Conservation (phyloP, 2,329 filamentous ascomycete genomes). For the Penicillium freii region DNA sequence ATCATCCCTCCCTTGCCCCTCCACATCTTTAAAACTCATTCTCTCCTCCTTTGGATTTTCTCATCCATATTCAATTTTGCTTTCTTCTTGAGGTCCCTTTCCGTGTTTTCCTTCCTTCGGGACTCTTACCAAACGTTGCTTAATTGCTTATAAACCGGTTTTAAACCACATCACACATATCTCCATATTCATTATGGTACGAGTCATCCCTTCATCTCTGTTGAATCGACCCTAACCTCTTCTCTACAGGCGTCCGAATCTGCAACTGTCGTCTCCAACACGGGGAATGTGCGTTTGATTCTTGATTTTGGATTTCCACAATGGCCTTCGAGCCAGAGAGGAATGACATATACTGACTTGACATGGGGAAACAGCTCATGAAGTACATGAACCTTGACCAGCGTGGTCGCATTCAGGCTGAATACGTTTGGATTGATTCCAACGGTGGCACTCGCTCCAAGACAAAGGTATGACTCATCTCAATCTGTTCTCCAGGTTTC, state of each 20-base stretch:
- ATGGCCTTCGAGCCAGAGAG: conserved; percentile 31
- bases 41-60: conserved; percentile 25
- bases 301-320: conserved; percentile 31
- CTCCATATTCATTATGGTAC: conserved; percentile 32
- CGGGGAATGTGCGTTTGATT: conserved; percentile 46
- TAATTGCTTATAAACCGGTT: conserved; percentile 12
- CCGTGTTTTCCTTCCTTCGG: conserved; percentile 16
- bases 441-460: conserved; percentile 84
- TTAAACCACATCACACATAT: conserved; percentile 12
- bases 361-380: conserved; percentile 62
- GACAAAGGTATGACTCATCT: conserved; percentile 72
- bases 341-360: conserved; percentile 44
- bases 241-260: conserved; percentile 33
- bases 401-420: conserved; percentile 83
- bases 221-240: background rate
- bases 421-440: conserved; percentile 96
- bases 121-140: conserved; percentile 7
- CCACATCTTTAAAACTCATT: conserved; percentile 28
- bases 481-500: background rate
- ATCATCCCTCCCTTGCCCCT: conserved; percentile 23
- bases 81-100: conserved; percentile 18
- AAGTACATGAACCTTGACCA: conserved; percentile 93
- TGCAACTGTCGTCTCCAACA: conserved; percentile 48
- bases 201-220: conserved; percentile 4
- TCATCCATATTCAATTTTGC: conserved; percentile 16